Conservation (phyloP, 371 early-diverging fungal species). For the Mucor saturninus region DNA sequence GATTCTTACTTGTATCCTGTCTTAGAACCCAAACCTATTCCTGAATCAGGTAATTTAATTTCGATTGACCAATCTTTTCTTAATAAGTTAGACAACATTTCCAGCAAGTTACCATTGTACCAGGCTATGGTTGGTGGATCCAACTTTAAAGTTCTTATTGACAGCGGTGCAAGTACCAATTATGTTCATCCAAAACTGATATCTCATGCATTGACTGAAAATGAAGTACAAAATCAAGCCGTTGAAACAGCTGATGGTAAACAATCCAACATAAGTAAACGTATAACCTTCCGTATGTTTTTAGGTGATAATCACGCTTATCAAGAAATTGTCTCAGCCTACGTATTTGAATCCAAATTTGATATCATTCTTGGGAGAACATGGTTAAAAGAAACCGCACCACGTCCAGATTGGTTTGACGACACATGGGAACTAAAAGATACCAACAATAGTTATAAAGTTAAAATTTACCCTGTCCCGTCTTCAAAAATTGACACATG, state of each 20-base stretch:
- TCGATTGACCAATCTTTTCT: too few relatives aligned
- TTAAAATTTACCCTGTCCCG: neutral
- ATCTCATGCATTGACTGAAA: neutral
- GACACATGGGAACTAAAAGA: constrained; percentile 8
- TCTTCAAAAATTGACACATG: neutral
- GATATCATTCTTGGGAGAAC: constrained; percentile 11
- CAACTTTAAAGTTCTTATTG: constrained; percentile 2
- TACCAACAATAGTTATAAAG: neutral
- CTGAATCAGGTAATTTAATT: too few relatives aligned
- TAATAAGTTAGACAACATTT: too few relatives aligned
- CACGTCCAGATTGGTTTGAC: constrained; percentile 8
- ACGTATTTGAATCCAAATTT: constrained; percentile 14
- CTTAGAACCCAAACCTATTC: too few relatives aligned
- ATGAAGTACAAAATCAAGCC: neutral
- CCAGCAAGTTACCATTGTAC: too few relatives aligned
- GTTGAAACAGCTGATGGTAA: too few relatives aligned
- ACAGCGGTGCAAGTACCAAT: constrained; percentile 10
- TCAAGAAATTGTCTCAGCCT: neutral
- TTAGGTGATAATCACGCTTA: neutral
- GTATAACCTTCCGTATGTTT: neutral
- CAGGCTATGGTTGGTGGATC: too few relatives aligned
- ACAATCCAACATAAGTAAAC: neutral
- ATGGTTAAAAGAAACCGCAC: constrained; percentile 11
- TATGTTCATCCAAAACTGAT: constrained; percentile 5
- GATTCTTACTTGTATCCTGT: too few relatives aligned